Evolutionary conservation across 169 alveolate genomes (phyloP), one percentile per base, ranked within the genome.

Genomic region (Babesia bigemina): DNA sequence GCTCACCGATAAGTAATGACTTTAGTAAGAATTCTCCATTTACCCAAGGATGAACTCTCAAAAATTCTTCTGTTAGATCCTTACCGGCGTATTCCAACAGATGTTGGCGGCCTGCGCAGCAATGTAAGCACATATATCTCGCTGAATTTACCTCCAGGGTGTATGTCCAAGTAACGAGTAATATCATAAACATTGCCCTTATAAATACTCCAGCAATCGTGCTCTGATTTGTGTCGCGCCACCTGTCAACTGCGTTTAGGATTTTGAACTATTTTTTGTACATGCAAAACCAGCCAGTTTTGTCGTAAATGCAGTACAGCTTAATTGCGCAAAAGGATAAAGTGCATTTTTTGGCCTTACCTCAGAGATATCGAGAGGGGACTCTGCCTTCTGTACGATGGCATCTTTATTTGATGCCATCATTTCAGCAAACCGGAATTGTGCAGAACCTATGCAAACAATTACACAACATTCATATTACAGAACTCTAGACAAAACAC

Each of bases 81-180:
- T 42, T 73, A 33, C 92, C 92, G 12, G 92, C 84, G 63, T 75
- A 61, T 17, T 75, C 81, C 55, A 70, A n/a, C 10, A 86, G 66
- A 39, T 75, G 77, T 10, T 81, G 77, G 39, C 83, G 50, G n/a
- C 92, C 92, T 86, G 33, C 1, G 50, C 50, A 16, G 50, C 16
- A 76, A 11, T 19, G 0, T 14, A 22, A 13, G 16, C 13, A 52
- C 24, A 16, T 8, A n/a, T 14, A 2, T 4, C 28, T 26, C n/a
- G 39, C n/a, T 13, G n/a, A 63, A 57, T 70, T 33, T 33, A 86
- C 95, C 95, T 48, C 95, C 95, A 11, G 95, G 95, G 50, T 91
- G 95, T 42, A 26, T 39, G 57, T 79, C 48, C 44, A 86, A 47
- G 63, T 86, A 91, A 21, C 86, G 66, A 12, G 95, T 91, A 36